A percentile compares a stretch with the other conserved stretches of the same genome.
Evolutionary conservation across 2,329 filamentous ascomycete species (phyloP).

Genomic region (Pseudophaeomoniella oleicola): DNA sequence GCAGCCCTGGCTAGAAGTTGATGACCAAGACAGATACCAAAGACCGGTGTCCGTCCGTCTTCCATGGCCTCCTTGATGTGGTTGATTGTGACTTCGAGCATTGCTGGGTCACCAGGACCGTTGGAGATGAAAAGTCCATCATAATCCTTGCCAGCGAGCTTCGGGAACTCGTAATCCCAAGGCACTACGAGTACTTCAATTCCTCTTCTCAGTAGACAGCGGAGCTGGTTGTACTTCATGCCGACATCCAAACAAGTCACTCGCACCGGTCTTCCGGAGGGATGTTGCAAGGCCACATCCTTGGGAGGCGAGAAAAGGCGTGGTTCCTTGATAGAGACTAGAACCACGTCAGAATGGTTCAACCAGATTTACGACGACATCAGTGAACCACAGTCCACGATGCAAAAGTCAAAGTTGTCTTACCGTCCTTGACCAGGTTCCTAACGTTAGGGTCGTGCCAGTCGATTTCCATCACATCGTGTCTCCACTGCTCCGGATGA

Average conservation of each 20-base stretch:
- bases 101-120: slow-evolving; percentile 86
- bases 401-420: slow-evolving; percentile 26
- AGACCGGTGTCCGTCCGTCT: slow-evolving; percentile 72
- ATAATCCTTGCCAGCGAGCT: slow-evolving; percentile 65
- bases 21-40: slow-evolving; percentile 92
- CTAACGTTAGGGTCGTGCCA: slow-evolving; percentile 87
- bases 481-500: slow-evolving; percentile 30
- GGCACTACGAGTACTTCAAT: slow-evolving; percentile 90
- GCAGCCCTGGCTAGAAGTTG: slow-evolving; percentile 81
- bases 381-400: slow-evolving; percentile 2
- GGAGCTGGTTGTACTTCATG: slow-evolving; percentile 95
- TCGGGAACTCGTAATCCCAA: slow-evolving; percentile 85
- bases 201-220: slow-evolving; percentile 79
- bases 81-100: slow-evolving; percentile 64
- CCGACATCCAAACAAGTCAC: slow-evolving; percentile 92
- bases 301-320: slow-evolving; percentile 70
- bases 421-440: slow-evolving; percentile 90
- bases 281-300: slow-evolving; percentile 62
- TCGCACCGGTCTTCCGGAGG: slow-evolving; percentile 73
- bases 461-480: slow-evolving; percentile 61
- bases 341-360: slow-evolving; percentile 21
- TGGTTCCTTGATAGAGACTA: slow-evolving; percentile 79
- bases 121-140: slow-evolving; percentile 97
- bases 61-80: slow-evolving; percentile 64
- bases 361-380: slow-evolving; percentile 5